Evolutionary conservation across 1,284 basidiomycete genomes (phyloP).

Genomic region (Lentinula novae-zelandiae): DNA sequence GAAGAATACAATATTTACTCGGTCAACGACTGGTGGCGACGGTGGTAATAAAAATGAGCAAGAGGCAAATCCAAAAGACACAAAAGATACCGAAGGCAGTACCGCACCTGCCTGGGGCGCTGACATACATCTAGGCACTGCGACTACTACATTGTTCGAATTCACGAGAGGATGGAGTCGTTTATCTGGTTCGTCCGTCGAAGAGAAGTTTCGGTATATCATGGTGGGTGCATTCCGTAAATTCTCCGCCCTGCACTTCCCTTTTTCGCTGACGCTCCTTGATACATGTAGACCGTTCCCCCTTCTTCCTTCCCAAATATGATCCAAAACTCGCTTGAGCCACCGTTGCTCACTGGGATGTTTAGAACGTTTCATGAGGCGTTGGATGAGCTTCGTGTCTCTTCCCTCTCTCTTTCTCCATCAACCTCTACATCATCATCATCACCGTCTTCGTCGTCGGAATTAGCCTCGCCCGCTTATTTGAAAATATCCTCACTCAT

Average conservation of each 20-base stretch:
- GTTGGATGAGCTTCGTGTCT: conserved; percentile 22
- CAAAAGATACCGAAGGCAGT: neutral
- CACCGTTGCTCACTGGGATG: conserved; percentile 52
- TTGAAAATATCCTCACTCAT: conserved; percentile 24
- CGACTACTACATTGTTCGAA: conserved; percentile 44
- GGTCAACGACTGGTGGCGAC: neutral
- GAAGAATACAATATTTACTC: conserved; percentile 40
- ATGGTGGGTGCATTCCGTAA: conserved; percentile 33
- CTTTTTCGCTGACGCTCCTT: neutral
- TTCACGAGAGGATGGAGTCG: conserved; percentile 53
- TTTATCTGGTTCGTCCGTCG: conserved; percentile 24
- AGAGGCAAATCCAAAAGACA: too few relatives aligned
- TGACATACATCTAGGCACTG: conserved; percentile 25
- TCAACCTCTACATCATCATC: neutral
- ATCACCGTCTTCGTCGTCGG: neutral
- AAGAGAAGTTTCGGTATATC: conserved; percentile 50
- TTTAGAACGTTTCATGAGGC: conserved; percentile 43
- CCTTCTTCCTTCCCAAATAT: conserved; percentile 51
- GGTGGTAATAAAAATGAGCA: neutral
- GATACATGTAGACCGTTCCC: conserved; percentile 40
- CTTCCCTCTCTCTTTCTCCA: neutral
- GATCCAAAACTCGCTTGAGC: conserved; percentile 65
- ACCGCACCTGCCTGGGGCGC: conserved; percentile 15
- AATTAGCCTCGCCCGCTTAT: neutral
- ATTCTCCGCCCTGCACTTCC: neutral